These are phyloP conservation scores for Suhomyces sp. DNA, from an alignment of 805 yeast genomes.

Conservation along the genomic window DNA sequence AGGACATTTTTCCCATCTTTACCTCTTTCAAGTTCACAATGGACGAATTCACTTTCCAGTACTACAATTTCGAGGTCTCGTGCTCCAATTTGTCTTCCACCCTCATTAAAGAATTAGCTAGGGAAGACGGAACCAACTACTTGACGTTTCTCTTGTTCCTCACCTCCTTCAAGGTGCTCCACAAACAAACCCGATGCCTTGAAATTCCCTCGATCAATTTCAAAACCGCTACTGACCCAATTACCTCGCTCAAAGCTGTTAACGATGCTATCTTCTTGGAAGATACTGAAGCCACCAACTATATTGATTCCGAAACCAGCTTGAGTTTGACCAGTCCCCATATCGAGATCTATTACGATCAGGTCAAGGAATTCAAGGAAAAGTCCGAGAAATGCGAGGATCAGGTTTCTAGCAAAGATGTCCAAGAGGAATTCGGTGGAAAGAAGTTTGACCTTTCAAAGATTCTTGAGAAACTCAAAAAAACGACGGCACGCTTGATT, in stretches of 20 bases:
- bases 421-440: too few relatives aligned
- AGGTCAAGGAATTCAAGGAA: slow-evolving; percentile 12
- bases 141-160: slow-evolving; percentile 21
- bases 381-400: not conserved
- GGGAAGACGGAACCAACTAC: not conserved
- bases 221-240: slow-evolving; percentile 19
- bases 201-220: slow-evolving; percentile 37
- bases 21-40: slow-evolving; percentile 10
- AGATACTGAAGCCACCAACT: slow-evolving; percentile 6
- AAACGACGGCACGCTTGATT: slow-evolving; percentile 21
- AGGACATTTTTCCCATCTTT: not conserved
- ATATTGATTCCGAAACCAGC: slow-evolving; percentile 15
- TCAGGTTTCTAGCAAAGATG: not conserved
- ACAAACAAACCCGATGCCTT: slow-evolving; percentile 28
- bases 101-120: slow-evolving; percentile 11
- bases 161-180: slow-evolving; percentile 27
- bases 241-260: slow-evolving; percentile 20
- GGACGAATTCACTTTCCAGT: slow-evolving; percentile 25
- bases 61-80: slow-evolving; percentile 14
- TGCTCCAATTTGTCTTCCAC: slow-evolving; percentile 21
- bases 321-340: slow-evolving; percentile 34
- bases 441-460: not conserved
- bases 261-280: slow-evolving; percentile 7
- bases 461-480: slow-evolving; percentile 12
- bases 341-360: slow-evolving; percentile 38